phyloP scores from a whole-genome alignment of 805 yeast species.

The Maudiozyma barnettii region DNA sequence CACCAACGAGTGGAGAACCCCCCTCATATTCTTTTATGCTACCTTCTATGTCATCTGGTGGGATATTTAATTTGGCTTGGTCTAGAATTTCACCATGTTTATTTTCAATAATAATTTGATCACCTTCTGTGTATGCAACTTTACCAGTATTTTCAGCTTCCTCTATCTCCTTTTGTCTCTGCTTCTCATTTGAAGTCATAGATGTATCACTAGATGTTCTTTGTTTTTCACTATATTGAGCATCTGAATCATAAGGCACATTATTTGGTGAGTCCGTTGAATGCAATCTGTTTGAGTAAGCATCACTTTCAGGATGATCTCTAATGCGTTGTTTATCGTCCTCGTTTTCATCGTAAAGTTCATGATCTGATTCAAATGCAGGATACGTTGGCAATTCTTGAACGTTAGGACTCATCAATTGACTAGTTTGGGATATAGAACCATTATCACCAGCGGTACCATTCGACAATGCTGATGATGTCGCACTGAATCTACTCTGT shows the following conservation, averaged over 20 bases:
- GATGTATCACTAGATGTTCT: constrained; percentile 2
- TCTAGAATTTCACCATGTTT: constrained; percentile 72
- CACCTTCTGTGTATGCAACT: constrained; percentile 60
- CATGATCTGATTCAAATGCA: constrained; percentile 1
- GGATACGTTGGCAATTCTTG: constrained; percentile 4
- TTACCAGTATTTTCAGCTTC: constrained; percentile 24
- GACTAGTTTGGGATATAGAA: neutral
- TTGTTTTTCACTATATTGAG: neutral
- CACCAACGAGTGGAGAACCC: constrained; percentile 6
- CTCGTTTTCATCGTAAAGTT: neutral
- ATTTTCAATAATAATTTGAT: constrained; percentile 66
- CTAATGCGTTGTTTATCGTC: neutral
- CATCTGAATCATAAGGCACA: constrained; percentile 3
- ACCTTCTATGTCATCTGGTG: constrained; percentile 20
- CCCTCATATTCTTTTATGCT: constrained; percentile 1
- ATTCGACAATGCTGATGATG: neutral
- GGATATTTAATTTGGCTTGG: constrained; percentile 34
- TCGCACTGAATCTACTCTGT: neutral
- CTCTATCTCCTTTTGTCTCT: constrained; percentile 15
- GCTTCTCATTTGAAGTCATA: constrained; percentile 9
- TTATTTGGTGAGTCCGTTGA: constrained; percentile 1
- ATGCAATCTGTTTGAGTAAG: neutral
- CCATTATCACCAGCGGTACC: neutral
- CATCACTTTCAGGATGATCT: neutral
- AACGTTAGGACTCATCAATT: constrained; percentile 2